phyloP scores from a whole-genome alignment of 2,329 filamentous ascomycete genomes.

The Trichoderma arundinaceum region DNA sequence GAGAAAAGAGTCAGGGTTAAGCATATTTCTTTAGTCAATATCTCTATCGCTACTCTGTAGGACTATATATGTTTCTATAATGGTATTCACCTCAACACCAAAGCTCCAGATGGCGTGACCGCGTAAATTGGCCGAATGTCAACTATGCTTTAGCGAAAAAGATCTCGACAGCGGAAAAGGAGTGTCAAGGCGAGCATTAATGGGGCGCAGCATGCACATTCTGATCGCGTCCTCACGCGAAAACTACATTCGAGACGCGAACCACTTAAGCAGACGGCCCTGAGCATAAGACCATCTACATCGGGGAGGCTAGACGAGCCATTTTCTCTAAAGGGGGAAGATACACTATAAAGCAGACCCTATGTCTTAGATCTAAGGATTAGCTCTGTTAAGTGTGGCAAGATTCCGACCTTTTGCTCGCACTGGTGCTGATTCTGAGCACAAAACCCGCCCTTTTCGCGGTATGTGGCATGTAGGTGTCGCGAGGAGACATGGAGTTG shows the following conservation, averaged over 20 bases:
- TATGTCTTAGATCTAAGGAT: neutral
- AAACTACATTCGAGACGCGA: conserved; percentile 17
- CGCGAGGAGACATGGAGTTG: neutral
- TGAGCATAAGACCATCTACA: neutral
- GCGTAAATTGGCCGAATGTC: neutral
- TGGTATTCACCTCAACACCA: neutral
- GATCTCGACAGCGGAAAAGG: neutral
- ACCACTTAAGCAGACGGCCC: neutral
- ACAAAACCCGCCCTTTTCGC: neutral
- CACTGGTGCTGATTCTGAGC: neutral
- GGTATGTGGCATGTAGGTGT: neutral
- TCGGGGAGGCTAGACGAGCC: neutral
- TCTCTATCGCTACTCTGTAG: neutral
- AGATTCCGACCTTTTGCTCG: neutral
- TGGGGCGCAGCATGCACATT: neutral
- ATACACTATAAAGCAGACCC: neutral
- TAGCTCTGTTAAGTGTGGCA: neutral
- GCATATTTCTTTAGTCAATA: neutral
- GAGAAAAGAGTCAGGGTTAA: neutral
- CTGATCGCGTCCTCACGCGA: neutral
- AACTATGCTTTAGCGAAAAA: neutral
- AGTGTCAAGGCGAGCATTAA: neutral
- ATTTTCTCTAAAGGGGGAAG: neutral
- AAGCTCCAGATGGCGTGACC: neutral
- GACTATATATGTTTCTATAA: neutral